Conservation (phyloP, 2,329 filamentous ascomycete species). For the Sporothrix phasma region DNA sequence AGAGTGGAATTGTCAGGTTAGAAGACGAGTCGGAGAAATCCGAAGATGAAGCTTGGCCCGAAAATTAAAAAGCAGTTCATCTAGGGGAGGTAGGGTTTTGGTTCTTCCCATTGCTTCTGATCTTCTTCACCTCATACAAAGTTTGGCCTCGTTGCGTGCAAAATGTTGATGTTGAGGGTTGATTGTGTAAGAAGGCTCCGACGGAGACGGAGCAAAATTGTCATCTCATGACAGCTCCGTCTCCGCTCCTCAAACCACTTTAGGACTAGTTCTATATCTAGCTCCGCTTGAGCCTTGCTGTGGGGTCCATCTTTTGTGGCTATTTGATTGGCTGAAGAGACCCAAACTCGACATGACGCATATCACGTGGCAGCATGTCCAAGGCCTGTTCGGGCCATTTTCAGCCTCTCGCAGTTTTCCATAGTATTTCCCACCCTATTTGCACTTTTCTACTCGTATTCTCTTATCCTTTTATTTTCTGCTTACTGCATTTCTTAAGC, state of each 20-base stretch:
- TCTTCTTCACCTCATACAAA: not conserved
- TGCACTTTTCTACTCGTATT: not conserved
- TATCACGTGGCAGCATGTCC: not conserved
- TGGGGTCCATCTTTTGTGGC: not conserved
- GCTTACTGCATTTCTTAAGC: not conserved
- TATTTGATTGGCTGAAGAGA: not conserved
- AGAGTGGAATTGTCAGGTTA: not conserved
- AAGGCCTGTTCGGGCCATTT: not conserved
- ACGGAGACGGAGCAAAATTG: conserved; percentile 16
- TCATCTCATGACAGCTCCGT: conserved; percentile 10
- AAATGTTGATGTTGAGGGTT: not conserved
- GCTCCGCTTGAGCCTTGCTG: not conserved
- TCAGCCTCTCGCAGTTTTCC: not conserved
- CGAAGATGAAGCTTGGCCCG: not conserved
- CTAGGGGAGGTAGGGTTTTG: not conserved
- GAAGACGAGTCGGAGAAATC: not conserved
- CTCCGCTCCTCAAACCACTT: conserved; percentile 5
- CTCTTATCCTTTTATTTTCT: not conserved
- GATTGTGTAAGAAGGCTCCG: conserved; percentile 10
- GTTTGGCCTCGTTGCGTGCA: not conserved
- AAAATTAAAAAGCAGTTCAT: not conserved
- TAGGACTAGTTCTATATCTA: not conserved
- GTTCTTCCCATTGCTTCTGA: not conserved
- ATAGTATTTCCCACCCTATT: not conserved
- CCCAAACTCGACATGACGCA: not conserved